These are phyloP conservation scores for Trichoderma polysporum DNA, from an alignment of 2,329 filamentous ascomycete species.

Conservation along the genomic window DNA sequence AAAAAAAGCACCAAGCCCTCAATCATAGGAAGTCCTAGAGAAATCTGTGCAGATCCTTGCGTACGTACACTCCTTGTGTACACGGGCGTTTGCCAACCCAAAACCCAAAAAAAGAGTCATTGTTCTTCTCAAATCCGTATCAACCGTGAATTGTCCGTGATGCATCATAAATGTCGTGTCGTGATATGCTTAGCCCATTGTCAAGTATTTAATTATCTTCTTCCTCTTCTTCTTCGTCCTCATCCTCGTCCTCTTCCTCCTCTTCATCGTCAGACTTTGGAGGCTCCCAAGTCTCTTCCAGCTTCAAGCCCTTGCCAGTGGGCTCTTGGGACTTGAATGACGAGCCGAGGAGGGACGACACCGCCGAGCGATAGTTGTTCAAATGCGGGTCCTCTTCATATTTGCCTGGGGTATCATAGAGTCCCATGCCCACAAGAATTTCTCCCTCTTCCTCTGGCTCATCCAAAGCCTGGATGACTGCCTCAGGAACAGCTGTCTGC, in stretches of 20 bases:
- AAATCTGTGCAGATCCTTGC: neutral
- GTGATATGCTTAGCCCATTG: neutral
- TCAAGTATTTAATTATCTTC: slow-evolving; percentile 28
- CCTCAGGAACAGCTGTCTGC: slow-evolving; percentile 49
- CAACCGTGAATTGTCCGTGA: neutral
- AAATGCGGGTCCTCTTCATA: slow-evolving; percentile 48
- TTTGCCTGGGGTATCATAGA: slow-evolving; percentile 72
- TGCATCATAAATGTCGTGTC: slow-evolving; percentile 4
- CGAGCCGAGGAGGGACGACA: slow-evolving; percentile 55
- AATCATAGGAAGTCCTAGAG: neutral
- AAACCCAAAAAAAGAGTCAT: neutral
- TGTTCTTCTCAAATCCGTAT: neutral
- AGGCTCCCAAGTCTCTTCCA: slow-evolving; percentile 78
- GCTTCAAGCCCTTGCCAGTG: slow-evolving; percentile 71
- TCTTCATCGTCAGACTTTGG: slow-evolving; percentile 62
- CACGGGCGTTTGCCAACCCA: neutral
- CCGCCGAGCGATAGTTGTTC: slow-evolving; percentile 55
- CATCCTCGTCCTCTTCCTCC: slow-evolving; percentile 48
- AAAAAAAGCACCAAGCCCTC: neutral
- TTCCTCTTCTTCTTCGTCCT: slow-evolving; percentile 39
- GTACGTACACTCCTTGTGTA: neutral
- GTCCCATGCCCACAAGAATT: slow-evolving; percentile 76
- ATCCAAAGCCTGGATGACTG: slow-evolving; percentile 49
- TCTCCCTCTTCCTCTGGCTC: slow-evolving; percentile 62
- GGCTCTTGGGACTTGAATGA: slow-evolving; percentile 46